Evolutionary conservation across 2,329 filamentous ascomycete genomes (phyloP), one percentile per base, ranked within the genome.

Genomic region (Plectosphaerella cucumerina): DNA sequence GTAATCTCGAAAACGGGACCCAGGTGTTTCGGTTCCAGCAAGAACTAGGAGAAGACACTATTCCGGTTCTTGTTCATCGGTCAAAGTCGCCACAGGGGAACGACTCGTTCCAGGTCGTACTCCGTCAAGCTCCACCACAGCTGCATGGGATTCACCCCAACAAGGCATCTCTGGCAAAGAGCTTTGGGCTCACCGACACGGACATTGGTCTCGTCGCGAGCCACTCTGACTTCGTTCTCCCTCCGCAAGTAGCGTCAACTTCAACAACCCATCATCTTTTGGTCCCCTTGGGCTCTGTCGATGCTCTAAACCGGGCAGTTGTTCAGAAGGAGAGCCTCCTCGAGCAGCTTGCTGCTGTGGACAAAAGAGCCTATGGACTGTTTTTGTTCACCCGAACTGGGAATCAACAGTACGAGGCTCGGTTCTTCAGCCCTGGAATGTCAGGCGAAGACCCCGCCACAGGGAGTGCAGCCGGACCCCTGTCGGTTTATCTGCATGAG

Each of bases 391-490:
- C 56, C 5, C 51, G 35, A 8, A 39, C 41, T 6, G 46, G n/a
- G 11, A 12, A 15, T 3, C 35, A 26, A 9, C 48, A 17, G 8
- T 58, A 57, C 39, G 49, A 53, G 18, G 58, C 57, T 4, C 48
- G 58, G 12, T 60, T 59, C 51, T 60, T 59, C 45, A 59, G 53
- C 42, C 58, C 56, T 1, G 56, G 56, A 11, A 60, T 60, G 56
- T 52, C 54, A 4, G 47, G 51, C 15, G 58, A 60, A 34, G 58
- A 60, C 31, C 53, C 58, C 5, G 58, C 57, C 8, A 60, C 58
- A 1, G 58, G 58, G 4, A 59, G 58, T 43, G 58, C 58, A 10
- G 58, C 58, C 0, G 58, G 58, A 0, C 58, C 57, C 9, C 44
- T 59, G 11, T 49, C 56, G 1, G 53, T 35, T 9, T 56, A 58